Evolutionary conservation across 2,329 filamentous ascomycete genomes (phyloP).

Genomic region (Hymenotorrendiella dingleyae): DNA sequence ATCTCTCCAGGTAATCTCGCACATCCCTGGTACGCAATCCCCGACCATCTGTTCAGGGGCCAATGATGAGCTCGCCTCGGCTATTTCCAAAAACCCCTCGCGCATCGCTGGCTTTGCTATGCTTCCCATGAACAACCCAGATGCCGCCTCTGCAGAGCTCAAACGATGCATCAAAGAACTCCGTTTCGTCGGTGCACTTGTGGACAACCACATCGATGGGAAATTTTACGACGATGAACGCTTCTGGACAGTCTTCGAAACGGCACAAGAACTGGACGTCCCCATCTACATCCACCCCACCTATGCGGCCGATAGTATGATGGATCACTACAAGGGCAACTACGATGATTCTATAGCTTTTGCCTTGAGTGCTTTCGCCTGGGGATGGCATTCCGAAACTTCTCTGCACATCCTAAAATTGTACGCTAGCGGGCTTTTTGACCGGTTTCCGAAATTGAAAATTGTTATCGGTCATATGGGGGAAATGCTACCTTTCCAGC

Average conservation of each 20-base stretch:
- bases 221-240: conserved; percentile 38
- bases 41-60: conserved; percentile 12
- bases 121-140: conserved; percentile 35
- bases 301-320: conserved; percentile 32
- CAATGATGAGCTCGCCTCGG: conserved; percentile 32
- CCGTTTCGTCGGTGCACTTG: conserved; percentile 42
- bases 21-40: conserved; percentile 23
- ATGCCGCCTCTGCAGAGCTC: conserved; percentile 33
- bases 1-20: conserved; percentile 27
- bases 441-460: conserved; percentile 46
- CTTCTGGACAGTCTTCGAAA: conserved; percentile 33
- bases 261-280: conserved; percentile 35
- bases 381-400: conserved; percentile 46
- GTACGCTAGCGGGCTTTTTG: conserved; percentile 48
- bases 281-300: conserved; percentile 40
- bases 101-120: conserved; percentile 39
- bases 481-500: conserved; percentile 48
- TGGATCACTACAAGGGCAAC: no score
- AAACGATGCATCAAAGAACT: conserved; percentile 36
- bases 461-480: conserved; percentile 49
- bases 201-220: conserved; percentile 38
- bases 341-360: no score
- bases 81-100: conserved; percentile 29
- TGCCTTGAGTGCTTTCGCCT: conserved; percentile 37
- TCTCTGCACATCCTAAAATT: conserved; percentile 44